Evolutionary conservation across 768 basidiomycete genomes (phyloP), one percentile per base, ranked within the genome.

Genomic region (Lactifluus volemus): DNA sequence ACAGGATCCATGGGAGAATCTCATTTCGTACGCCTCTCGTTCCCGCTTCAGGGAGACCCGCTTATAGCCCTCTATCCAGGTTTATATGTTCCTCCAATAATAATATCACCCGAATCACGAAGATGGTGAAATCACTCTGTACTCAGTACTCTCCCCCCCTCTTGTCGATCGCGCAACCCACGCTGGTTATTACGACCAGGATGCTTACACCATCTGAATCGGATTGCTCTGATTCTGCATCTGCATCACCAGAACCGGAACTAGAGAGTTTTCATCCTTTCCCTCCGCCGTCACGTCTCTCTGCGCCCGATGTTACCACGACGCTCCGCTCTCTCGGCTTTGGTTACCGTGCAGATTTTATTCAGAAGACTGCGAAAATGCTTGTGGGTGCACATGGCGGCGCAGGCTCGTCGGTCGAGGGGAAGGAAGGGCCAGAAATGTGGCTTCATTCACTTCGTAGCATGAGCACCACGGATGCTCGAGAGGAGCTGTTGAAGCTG

Each of bases 21-120:
- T 98, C 32, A 75, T 98, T 48, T 93, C 92, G 94, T 97, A 72
- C 68, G 90, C 83, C 12, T 30, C 17, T 19, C 34, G 61, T 42
- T 61, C 12, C 48, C 42, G 30, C 53, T 10, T 30, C 14, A 9
- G 1, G 21, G 19, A 14, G 19, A 42, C 47, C 56, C 41, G 34
- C 48, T 49, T 30, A 44, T 39, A 44, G 56, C 10, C 44, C 8
- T 34, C 7, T 29, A 0, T 48, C 5, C 55, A 96, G 95, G 9
- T 99, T 98, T 75, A 97, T 99, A 65, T 98, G 96, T 70, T 97
- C 94, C 2, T 91, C 92, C 2, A 98, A 98, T 69, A 98, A 98
- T 72, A 94, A 98, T 67, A 98, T 99, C 53, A 74, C 84, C 5
- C 89, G 97, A 6, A 99, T 99, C 67, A 89, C 92, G 15, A 89